Conservation (phyloP, 1,284 basidiomycete genomes). For the Earliella scabrosa region DNA sequence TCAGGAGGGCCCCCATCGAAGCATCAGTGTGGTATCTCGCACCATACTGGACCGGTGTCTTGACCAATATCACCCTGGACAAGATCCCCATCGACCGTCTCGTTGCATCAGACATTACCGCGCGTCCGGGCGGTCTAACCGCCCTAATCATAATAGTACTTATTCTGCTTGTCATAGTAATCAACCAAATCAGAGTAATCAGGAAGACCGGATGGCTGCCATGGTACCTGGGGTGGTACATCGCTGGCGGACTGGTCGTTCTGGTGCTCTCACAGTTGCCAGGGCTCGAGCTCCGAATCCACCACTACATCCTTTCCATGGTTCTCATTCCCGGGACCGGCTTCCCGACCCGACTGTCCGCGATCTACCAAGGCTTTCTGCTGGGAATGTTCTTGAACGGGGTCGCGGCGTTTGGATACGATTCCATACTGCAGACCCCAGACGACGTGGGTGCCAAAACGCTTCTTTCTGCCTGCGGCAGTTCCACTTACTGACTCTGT, state of each 20-base stretch:
- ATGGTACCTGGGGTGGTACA: slow-evolving; percentile 74
- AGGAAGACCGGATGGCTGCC: slow-evolving; percentile 84
- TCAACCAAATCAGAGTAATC: slow-evolving; percentile 85
- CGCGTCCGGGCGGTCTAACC: slow-evolving; percentile 72
- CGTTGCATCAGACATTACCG: slow-evolving; percentile 68
- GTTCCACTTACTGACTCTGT: slow-evolving; percentile 13
- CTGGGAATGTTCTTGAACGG: slow-evolving; percentile 85
- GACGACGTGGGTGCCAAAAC: slow-evolving; percentile 55
- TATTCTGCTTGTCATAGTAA: slow-evolving; percentile 58
- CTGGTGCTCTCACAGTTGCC: slow-evolving; percentile 76
- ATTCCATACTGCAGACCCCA: slow-evolving; percentile 78
- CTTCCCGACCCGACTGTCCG: slow-evolving; percentile 80
- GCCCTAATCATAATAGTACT: slow-evolving; percentile 75
- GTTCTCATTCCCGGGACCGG: slow-evolving; percentile 78
- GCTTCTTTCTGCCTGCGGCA: not conserved
- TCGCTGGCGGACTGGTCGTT: slow-evolving; percentile 66
- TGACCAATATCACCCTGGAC: slow-evolving; percentile 67
- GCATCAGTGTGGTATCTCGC: slow-evolving; percentile 74
- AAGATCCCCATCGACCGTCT: slow-evolving; percentile 79
- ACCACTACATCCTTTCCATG: slow-evolving; percentile 81
- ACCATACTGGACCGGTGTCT: slow-evolving; percentile 82
- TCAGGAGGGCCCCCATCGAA: slow-evolving; percentile 73
- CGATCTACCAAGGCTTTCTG: slow-evolving; percentile 81
- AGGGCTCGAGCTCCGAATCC: slow-evolving; percentile 65
- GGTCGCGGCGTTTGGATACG: slow-evolving; percentile 79